phyloP scores from a whole-genome alignment of 2,329 filamentous ascomycete species.

The Escovopsis sp. region DNA sequence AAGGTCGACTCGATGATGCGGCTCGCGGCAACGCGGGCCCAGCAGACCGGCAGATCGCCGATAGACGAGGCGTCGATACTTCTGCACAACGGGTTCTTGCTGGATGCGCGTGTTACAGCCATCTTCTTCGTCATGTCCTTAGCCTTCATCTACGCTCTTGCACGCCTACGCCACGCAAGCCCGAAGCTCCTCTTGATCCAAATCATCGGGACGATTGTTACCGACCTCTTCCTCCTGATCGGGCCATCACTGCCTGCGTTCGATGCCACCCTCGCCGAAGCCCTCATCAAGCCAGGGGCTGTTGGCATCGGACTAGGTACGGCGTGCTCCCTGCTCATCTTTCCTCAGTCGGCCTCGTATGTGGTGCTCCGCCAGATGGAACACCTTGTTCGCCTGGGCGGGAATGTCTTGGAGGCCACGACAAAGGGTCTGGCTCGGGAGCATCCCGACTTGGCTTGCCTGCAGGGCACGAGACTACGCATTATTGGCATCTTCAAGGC shows the following conservation, averaged over 20 bases:
- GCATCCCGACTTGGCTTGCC: constrained; percentile 11
- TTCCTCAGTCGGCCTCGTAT: constrained; percentile 33
- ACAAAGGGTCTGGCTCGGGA: constrained; percentile 9
- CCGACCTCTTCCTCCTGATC: constrained; percentile 28
- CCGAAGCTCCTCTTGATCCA: constrained; percentile 29
- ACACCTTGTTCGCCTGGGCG: constrained; percentile 16
- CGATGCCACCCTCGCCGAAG: constrained; percentile 20
- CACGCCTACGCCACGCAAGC: constrained; percentile 27
- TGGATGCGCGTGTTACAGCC: constrained; percentile 28
- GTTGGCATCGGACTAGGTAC: constrained; percentile 29
- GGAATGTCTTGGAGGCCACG: constrained; percentile 18
- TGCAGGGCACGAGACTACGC: constrained; percentile 13
- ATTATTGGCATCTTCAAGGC: constrained; percentile 22
- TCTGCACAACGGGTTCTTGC: constrained; percentile 29
- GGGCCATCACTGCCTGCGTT: constrained; percentile 27
- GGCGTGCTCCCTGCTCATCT: constrained; percentile 28
- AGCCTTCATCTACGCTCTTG: constrained; percentile 27
- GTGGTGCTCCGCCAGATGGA: constrained; percentile 21
- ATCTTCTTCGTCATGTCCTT: constrained; percentile 22
- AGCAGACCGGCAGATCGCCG: constrained; percentile 9
- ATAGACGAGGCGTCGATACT: constrained; percentile 18
- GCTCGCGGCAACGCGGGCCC: constrained; percentile 19
- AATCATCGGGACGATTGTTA: constrained; percentile 31
- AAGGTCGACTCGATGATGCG: constrained; percentile 18
- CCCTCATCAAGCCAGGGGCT: constrained; percentile 28